Evolutionary conservation across 208 protist genomes (phyloP).

Genomic region (Leishmania aethiopica): DNA sequence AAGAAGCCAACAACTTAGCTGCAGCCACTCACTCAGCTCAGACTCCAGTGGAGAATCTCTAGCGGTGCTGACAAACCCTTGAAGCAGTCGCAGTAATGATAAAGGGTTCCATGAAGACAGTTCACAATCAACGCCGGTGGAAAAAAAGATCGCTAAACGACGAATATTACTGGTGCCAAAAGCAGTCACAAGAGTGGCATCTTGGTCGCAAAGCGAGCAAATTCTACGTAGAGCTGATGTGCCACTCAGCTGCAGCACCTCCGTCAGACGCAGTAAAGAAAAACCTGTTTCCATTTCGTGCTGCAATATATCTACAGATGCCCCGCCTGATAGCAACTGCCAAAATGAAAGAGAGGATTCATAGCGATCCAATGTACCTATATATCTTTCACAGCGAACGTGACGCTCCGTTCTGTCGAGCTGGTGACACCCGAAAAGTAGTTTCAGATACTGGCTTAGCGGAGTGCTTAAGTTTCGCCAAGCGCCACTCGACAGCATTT

Average conservation of each 20-base stretch:
- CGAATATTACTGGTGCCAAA: background rate
- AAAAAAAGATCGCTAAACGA: background rate
- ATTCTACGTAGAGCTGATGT: background rate
- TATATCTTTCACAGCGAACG: background rate
- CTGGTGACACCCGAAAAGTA: background rate
- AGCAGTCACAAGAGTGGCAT: too few species aligned
- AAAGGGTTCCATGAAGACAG: background rate
- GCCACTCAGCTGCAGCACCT: background rate
- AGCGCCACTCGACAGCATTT: background rate
- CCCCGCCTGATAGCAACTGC: background rate
- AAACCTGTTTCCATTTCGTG: background rate
- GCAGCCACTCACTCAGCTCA: slow-evolving; percentile 21
- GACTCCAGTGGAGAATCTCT: slow-evolving; percentile 7
- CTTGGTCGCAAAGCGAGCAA: background rate
- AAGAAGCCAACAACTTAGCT: slow-evolving; percentile 29
- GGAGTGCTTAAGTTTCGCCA: slow-evolving; percentile 6
- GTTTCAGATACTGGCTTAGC: background rate
- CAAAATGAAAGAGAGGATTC: slow-evolving; percentile 6
- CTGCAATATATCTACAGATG: background rate
- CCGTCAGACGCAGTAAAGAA: background rate
- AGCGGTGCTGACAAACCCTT: background rate
- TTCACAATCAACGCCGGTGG: background rate
- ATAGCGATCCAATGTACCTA: background rate
- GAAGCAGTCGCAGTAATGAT: slow-evolving; percentile 12
- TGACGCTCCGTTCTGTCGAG: background rate